Evolutionary conservation across 306 rosid genomes (phyloP).

Genomic region (Medicago ruthenica): DNA sequence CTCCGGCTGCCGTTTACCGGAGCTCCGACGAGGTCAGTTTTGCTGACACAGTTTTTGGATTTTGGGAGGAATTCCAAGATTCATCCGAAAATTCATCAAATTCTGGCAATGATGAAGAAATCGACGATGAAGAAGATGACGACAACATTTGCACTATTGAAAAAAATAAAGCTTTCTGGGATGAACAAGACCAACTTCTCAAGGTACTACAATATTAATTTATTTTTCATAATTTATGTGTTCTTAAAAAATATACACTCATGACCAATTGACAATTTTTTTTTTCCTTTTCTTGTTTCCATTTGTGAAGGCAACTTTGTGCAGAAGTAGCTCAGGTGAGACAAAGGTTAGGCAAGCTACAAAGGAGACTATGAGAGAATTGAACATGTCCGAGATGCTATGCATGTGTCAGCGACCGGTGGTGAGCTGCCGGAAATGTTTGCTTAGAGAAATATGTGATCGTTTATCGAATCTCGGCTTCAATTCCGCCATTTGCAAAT

Average conservation of each 20-base stretch:
- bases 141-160: constrained; percentile 36
- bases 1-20: neutral
- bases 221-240: too few species aligned
- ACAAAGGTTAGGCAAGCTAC: constrained; percentile 61
- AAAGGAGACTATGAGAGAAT: constrained; percentile 54
- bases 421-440: constrained; percentile 73
- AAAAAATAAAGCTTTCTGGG: constrained; percentile 66
- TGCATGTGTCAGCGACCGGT: constrained; percentile 56
- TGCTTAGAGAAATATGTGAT: constrained; percentile 60
- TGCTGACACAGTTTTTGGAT: constrained; percentile 63
- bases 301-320: constrained; percentile 53
- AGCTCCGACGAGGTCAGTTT: constrained; percentile 53
- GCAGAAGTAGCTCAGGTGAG: constrained; percentile 61
- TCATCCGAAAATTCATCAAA: constrained; percentile 51
- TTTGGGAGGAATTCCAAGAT: constrained; percentile 50
- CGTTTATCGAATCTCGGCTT: constrained; percentile 59
- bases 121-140: neutral
- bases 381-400: constrained; percentile 23
- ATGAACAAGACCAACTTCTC: constrained; percentile 62
- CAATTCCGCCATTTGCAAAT: constrained; percentile 69
- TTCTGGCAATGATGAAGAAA: constrained; percentile 38
- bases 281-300: neutral
- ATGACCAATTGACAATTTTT: neutral
- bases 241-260: neutral
- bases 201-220: constrained; percentile 52